These are phyloP conservation scores for Ogataea polymorpha DNA, from an alignment of 805 yeast genomes.

Conservation along the genomic window DNA sequence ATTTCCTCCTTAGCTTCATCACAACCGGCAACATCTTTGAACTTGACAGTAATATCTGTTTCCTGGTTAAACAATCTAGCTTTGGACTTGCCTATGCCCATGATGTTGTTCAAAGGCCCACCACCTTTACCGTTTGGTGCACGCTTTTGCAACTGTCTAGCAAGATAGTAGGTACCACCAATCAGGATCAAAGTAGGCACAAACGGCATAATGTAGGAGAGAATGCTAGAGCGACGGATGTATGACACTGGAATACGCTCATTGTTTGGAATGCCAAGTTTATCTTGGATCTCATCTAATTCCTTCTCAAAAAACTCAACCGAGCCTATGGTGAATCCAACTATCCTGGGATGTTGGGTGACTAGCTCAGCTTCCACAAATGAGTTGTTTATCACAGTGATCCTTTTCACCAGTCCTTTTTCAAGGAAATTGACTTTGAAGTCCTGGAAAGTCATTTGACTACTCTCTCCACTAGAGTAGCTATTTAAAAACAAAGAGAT, in stretches of 20 bases:
- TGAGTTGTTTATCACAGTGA: slow-evolving; percentile 73
- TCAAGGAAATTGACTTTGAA: slow-evolving; percentile 73
- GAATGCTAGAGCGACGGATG: slow-evolving; percentile 64
- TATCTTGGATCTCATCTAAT: slow-evolving; percentile 72
- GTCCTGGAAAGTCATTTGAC: slow-evolving; percentile 84
- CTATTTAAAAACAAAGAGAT: slow-evolving; percentile 22
- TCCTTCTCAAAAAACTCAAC: slow-evolving; percentile 83
- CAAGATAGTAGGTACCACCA: slow-evolving; percentile 81
- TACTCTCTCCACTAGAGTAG: slow-evolving; percentile 14
- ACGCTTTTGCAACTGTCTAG: slow-evolving; percentile 27
- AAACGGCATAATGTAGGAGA: slow-evolving; percentile 64
- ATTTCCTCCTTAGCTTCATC: slow-evolving; percentile 96
- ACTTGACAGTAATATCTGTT: slow-evolving; percentile 82
- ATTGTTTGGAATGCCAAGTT: slow-evolving; percentile 54
- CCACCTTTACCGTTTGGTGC: slow-evolving; percentile 51
- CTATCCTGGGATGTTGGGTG: slow-evolving; percentile 27
- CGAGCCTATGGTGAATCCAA: slow-evolving; percentile 80
- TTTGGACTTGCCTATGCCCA: slow-evolving; percentile 83
- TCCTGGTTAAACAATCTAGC: slow-evolving; percentile 92
- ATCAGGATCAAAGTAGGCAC: slow-evolving; percentile 87
- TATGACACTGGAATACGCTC: slow-evolving; percentile 81
- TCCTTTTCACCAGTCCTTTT: slow-evolving; percentile 69
- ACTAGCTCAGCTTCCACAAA: slow-evolving; percentile 63
- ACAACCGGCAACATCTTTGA: slow-evolving; percentile 96
- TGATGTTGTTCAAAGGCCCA: slow-evolving; percentile 70